A percentile compares a stretch with the other conserved stretches of the same genome.
Conservation (phyloP, 208 protist species). For the Trypanosoma theileri region DNA sequence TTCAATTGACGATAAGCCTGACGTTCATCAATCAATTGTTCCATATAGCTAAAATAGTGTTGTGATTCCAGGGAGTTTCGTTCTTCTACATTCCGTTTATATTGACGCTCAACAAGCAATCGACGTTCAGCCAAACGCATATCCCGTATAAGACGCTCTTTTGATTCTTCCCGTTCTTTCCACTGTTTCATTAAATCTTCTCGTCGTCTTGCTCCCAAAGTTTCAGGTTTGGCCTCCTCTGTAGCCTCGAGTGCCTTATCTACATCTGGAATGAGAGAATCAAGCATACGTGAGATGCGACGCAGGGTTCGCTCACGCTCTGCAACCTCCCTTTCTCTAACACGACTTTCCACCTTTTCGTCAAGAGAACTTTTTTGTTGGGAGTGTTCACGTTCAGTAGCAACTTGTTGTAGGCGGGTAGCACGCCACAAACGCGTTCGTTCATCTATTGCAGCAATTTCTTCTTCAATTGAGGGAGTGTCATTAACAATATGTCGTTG, state of each 20-base stretch:
- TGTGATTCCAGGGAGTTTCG: constrained; percentile 22
- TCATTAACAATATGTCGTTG: constrained; percentile 33
- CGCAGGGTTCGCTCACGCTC: constrained; percentile 61
- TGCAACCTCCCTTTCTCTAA: constrained; percentile 29
- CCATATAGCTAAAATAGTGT: constrained; percentile 29
- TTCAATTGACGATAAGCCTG: constrained; percentile 8
- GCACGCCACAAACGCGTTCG: constrained; percentile 31
- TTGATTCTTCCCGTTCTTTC: constrained; percentile 22
- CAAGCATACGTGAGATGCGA: constrained; percentile 46
- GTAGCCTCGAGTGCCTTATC: constrained; percentile 10
- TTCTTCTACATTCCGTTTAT: constrained; percentile 36
- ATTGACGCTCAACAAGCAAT: constrained; percentile 39
- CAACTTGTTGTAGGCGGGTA: constrained; percentile 33
- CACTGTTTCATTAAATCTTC: constrained; percentile 12
- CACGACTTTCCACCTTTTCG: constrained; percentile 40
- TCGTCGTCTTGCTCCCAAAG: not conserved
- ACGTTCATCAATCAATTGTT: constrained; percentile 19
- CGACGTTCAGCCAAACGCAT: constrained; percentile 25
- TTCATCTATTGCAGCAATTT: constrained; percentile 32
- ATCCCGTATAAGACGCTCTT: constrained; percentile 20
- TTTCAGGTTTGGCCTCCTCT: not conserved
- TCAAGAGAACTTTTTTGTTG: constrained; percentile 22
- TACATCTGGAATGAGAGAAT: constrained; percentile 32
- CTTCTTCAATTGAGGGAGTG: constrained; percentile 33
- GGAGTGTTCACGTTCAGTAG: constrained; percentile 22